Percentiles rank a stretch among this genome's conserved stretches.
These are phyloP conservation scores for Venturia effusa DNA, from an alignment of 2,329 filamentous ascomycete species.

Conservation along the genomic window DNA sequence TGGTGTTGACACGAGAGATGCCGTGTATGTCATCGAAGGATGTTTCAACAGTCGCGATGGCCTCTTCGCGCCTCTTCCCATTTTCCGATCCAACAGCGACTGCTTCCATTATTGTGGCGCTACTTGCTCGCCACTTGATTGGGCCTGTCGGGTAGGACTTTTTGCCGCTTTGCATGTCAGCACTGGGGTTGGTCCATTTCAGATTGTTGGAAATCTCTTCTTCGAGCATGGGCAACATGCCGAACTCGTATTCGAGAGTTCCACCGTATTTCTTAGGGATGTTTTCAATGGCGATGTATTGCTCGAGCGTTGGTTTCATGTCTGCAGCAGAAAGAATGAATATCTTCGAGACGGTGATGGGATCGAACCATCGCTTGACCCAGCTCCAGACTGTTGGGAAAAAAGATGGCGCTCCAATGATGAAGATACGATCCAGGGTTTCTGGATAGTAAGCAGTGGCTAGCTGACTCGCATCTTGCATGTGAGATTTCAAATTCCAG, in stretches of 20 bases:
- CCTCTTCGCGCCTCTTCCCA: slow-evolving; percentile 27
- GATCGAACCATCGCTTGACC: slow-evolving; percentile 88
- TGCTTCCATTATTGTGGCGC: slow-evolving; percentile 32
- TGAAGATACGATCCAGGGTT: slow-evolving; percentile 75
- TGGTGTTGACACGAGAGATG: slow-evolving; percentile 18
- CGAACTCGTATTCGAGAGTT: slow-evolving; percentile 71
- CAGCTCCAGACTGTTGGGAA: slow-evolving; percentile 91
- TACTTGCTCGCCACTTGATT: slow-evolving; percentile 32
- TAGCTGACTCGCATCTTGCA: slow-evolving; percentile 82
- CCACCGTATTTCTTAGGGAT: slow-evolving; percentile 89
- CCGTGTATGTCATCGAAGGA: slow-evolving; percentile 20
- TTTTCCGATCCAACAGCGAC: slow-evolving; percentile 34
- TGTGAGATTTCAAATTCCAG: slow-evolving; percentile 86
- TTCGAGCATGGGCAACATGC: slow-evolving; percentile 64
- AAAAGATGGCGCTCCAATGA: slow-evolving; percentile 83
- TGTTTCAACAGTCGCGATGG: slow-evolving; percentile 29
- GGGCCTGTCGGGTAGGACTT: slow-evolving; percentile 37
- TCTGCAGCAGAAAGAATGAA: slow-evolving; percentile 71
- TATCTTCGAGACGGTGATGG: slow-evolving; percentile 83
- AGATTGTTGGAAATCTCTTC: slow-evolving; percentile 31
- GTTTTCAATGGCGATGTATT: slow-evolving; percentile 71
- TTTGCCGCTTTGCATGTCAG: slow-evolving; percentile 21
- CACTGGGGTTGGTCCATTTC: slow-evolving; percentile 25
- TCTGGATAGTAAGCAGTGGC: slow-evolving; percentile 94
- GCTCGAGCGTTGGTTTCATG: slow-evolving; percentile 63